Conservation (phyloP, 768 basidiomycete species). For the Collybiopsis luxurians region DNA sequence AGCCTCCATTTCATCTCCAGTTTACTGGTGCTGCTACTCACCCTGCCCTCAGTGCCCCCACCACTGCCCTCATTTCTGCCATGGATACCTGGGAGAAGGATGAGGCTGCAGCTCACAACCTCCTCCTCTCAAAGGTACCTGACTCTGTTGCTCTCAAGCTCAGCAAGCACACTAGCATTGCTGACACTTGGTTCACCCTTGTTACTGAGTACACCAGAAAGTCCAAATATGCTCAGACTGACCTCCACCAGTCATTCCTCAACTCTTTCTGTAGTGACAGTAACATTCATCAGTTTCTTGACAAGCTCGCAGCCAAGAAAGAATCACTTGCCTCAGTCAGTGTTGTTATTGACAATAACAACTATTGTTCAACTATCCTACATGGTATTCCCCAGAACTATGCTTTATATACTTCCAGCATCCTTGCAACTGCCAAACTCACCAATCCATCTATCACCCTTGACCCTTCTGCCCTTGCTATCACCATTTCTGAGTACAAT, state of each 20-base stretch:
- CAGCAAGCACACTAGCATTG: slow-evolving; percentile 13
- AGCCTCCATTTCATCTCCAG: slow-evolving; percentile 3
- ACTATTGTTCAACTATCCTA: slow-evolving; percentile 30
- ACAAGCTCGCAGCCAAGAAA: slow-evolving; percentile 16
- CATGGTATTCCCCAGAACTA: slow-evolving; percentile 25
- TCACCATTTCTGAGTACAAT: slow-evolving; percentile 14
- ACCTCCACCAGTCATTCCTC: slow-evolving; percentile 24
- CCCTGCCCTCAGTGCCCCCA: slow-evolving; percentile 20
- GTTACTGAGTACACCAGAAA: slow-evolving; percentile 18
- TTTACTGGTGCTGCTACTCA: slow-evolving; percentile 4
- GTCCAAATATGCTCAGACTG: slow-evolving; percentile 26
- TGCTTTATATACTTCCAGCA: slow-evolving; percentile 23
- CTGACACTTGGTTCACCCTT: slow-evolving; percentile 14
- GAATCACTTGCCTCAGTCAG: slow-evolving; percentile 25
- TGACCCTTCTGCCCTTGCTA: slow-evolving; percentile 20
- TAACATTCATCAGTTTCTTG: slow-evolving; percentile 25
- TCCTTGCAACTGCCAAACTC: slow-evolving; percentile 17
- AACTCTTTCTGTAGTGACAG: slow-evolving; percentile 22
- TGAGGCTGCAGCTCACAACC: too few species aligned
- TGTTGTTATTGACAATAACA: slow-evolving; percentile 25
- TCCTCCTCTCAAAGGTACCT: too few species aligned
- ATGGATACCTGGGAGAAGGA: too few species aligned
- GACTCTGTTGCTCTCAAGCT: too few species aligned
- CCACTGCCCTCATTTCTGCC: slow-evolving; percentile 23
- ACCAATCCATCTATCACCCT: slow-evolving; percentile 14